phyloP scores from a whole-genome alignment of 257 asterid genomes.

The Handroanthus guayacan region DNA sequence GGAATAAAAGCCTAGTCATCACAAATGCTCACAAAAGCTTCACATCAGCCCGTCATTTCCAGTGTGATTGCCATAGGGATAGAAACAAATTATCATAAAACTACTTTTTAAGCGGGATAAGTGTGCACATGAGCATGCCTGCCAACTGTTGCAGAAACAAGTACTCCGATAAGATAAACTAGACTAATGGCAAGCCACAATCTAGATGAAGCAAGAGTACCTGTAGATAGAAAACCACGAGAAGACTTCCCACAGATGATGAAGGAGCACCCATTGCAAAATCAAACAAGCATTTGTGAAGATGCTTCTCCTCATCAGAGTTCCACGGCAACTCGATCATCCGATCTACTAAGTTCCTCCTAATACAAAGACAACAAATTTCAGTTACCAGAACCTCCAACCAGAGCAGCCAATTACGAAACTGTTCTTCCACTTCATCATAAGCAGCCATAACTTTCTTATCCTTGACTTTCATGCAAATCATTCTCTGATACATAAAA shows the following conservation, averaged over 20 bases:
- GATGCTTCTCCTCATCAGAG: constrained; percentile 85
- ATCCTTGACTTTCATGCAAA: constrained; percentile 69
- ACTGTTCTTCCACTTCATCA: constrained; percentile 52
- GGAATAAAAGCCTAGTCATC: background rate
- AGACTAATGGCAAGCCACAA: constrained; percentile 18
- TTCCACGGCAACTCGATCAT: constrained; percentile 98
- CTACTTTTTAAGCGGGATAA: constrained; percentile 12
- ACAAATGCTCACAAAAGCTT: constrained; percentile 6
- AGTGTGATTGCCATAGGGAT: constrained; percentile 10
- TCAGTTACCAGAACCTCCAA: constrained; percentile 85
- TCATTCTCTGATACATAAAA: constrained; percentile 86
- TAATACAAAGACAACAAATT: constrained; percentile 80
- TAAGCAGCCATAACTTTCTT: constrained; percentile 54
- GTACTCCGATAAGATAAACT: background rate
- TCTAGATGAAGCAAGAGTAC: constrained; percentile 44
- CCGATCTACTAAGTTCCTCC: constrained; percentile 82
- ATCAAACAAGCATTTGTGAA: constrained; percentile 81
- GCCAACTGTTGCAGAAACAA: constrained; percentile 7
- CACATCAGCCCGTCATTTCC: constrained; percentile 14
- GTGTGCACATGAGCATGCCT: background rate
- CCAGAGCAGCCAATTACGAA: constrained; percentile 66
- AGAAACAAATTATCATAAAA: background rate
- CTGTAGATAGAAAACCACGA: constrained; percentile 95
- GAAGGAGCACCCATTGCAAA: constrained; percentile 71
- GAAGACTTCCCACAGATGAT: constrained; percentile 80